Conservation (phyloP, 495 filamentous ascomycete genomes). For the Collariella sp. region DNA sequence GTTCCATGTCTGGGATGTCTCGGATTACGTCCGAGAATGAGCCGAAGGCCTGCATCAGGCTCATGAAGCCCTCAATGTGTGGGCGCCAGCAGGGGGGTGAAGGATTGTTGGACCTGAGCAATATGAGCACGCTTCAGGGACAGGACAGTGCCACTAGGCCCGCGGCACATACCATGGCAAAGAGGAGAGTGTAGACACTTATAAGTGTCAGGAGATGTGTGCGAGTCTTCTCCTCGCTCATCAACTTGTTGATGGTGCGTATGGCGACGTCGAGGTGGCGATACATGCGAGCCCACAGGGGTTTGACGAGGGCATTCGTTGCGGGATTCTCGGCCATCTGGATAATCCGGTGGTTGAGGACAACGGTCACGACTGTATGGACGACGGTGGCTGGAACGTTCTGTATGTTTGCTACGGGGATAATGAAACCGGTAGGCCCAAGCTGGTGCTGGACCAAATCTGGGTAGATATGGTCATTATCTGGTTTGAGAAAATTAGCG, state of each 20-base stretch:
- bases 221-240: conserved; percentile 12
- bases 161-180: conserved; percentile 17
- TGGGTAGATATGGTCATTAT: conserved; percentile 15
- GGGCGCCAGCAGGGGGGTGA: conserved; percentile 26
- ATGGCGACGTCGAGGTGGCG: conserved; percentile 19
- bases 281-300: conserved; percentile 13
- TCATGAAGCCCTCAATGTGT: conserved; percentile 27
- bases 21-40: conserved; percentile 8
- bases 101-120: conserved; percentile 29
- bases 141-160: no score
- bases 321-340: not conserved
- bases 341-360: conserved; percentile 14
- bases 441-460: conserved; percentile 7
- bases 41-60: conserved; percentile 23
- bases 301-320: not conserved
- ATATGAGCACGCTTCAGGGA: no score
- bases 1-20: conserved; percentile 6
- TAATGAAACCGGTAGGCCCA: conserved; percentile 1
- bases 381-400: conserved; percentile 3
- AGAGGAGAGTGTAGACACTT: conserved; percentile 18
- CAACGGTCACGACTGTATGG: conserved; percentile 13
- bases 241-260: conserved; percentile 16
- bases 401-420: not conserved
- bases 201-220: conserved; percentile 12
- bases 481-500: not conserved